A percentile compares a stretch with the other conserved stretches of the same genome.
Evolutionary conservation across 805 yeast species (phyloP).

Genomic region (Priceomyces castillae): DNA sequence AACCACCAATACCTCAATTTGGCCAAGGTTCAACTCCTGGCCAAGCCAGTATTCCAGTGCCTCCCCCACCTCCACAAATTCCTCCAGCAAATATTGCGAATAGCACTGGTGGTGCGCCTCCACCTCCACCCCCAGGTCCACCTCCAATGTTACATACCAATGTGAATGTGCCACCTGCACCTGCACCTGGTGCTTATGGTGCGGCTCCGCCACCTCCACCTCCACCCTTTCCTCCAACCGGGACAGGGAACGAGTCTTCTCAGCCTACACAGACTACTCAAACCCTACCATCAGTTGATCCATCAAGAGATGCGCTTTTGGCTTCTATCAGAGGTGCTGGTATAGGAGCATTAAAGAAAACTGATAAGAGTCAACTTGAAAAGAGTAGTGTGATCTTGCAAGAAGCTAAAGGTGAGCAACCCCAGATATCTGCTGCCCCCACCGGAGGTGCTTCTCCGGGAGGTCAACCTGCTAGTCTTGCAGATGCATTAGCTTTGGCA

Average conservation of each 20-base stretch:
- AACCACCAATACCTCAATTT: constrained; percentile 10
- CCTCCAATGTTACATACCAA: constrained; percentile 19
- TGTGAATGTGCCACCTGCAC: constrained; percentile 19
- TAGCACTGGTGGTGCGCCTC: constrained; percentile 20
- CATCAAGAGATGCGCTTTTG: constrained; percentile 74
- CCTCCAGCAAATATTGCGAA: neutral
- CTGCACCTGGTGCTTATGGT: constrained; percentile 17
- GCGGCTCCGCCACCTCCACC: constrained; percentile 39
- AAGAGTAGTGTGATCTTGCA: constrained; percentile 69
- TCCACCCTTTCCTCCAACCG: constrained; percentile 30
- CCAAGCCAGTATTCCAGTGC: neutral
- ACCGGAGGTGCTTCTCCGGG: constrained; percentile 39
- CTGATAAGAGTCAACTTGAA: constrained; percentile 81
- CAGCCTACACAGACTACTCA: constrained; percentile 16
- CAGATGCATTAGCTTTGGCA: constrained; percentile 88
- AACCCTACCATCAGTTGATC: constrained; percentile 34
- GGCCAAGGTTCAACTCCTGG: too few species aligned
- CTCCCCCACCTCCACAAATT: neutral
- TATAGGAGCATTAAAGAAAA: constrained; percentile 63
- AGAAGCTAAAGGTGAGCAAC: constrained; percentile 67
- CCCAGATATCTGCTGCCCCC: constrained; percentile 22
- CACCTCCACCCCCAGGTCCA: constrained; percentile 17
- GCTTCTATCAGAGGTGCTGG: constrained; percentile 86
- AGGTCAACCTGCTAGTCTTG: constrained; percentile 63
- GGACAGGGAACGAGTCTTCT: constrained; percentile 11